Evolutionary conservation across 2,329 filamentous ascomycete species (phyloP), one percentile per base, ranked within the genome.

Genomic region (Beauveria sp.): DNA sequence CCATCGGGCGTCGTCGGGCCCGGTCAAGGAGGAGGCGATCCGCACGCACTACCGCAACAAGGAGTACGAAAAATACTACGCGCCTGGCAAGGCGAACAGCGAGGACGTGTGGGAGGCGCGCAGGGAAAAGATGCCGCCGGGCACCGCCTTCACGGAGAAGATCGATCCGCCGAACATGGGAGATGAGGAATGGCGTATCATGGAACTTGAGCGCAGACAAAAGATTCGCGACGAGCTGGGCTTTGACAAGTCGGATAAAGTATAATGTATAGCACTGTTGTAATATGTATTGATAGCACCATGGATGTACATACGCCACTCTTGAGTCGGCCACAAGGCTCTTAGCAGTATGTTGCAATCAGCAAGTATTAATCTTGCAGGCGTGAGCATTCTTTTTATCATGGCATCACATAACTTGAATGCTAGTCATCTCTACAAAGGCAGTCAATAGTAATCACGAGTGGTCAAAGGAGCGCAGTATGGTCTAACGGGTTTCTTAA

Each of bases 81-180:
- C 75, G 18, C 73, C 79, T 16, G 85, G 85, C 1, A 72, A 70
- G 66, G 84, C 84, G 20, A 96, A 86, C 71, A 96, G 91, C 75
- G 91, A 97, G 76, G 90, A 97, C 78, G 79, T 99, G 3, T 99
- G 94, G 94, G 84, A 88, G 72, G 80, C 87, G 60, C 84, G 94
- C 67, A 79, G 80, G 41, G 80, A 84, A 64, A 84, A 81, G 65
- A 76, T 93, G 6, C 65, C 70, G n/a, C 71, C 73, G 0, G 80
- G 75, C 1, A 72, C 74, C 2, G 79, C 75, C 1, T 85, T 85
- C 63, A 69, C 66, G 5, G 70, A 73, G 43, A 66, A 67, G 2
- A 74, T 80, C 47, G 76, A 75, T 16, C 67, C 69, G 64, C 72
- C 74, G 1, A 66, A 68, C 0, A 64, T 78, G 2, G 68, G 66